A percentile compares a stretch with the other conserved stretches of the same genome.
Conservation (phyloP, 1,284 basidiomycete genomes). For the Coniophora puteana region DNA sequence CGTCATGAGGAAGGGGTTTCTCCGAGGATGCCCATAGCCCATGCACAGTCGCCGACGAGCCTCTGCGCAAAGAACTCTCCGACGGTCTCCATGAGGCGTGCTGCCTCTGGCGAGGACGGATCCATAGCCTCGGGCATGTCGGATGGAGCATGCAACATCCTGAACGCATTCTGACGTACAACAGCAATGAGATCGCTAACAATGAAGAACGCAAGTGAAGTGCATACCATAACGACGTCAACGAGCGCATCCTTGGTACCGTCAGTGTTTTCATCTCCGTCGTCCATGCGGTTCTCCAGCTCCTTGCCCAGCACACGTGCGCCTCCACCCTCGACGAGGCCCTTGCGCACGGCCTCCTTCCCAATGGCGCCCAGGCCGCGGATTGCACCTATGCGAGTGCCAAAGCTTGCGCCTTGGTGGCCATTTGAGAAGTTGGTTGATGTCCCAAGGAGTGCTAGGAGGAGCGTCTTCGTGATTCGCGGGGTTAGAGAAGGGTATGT, state of each 20-base stretch:
- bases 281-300: no score
- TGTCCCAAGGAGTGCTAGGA: constrained; percentile 69
- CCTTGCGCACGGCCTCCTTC: constrained; percentile 77
- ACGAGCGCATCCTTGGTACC: no score
- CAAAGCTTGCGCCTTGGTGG: constrained; percentile 65
- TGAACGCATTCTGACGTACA: constrained; percentile 49
- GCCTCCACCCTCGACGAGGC: constrained; percentile 73
- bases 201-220: constrained; percentile 1
- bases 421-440: constrained; percentile 37
- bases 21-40: constrained; percentile 59
- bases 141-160: constrained; percentile 51
- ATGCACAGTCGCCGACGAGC: constrained; percentile 51
- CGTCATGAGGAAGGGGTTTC: no score
- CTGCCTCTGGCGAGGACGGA: constrained; percentile 42
- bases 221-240: constrained; percentile 53
- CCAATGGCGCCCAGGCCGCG: constrained; percentile 82
- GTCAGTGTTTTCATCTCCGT: constrained; percentile 33
- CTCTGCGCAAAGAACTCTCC: constrained; percentile 61
- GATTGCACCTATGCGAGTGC: constrained; percentile 82
- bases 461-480: constrained; percentile 89
- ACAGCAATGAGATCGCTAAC: neutral
- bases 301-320: constrained; percentile 69
- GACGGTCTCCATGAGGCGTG: constrained; percentile 43
- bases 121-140: constrained; percentile 56
- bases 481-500: constrained; percentile 84